Evolutionary conservation across 2,329 filamentous ascomycete species (phyloP).

Genomic region (Setomelanomma holmii): DNA sequence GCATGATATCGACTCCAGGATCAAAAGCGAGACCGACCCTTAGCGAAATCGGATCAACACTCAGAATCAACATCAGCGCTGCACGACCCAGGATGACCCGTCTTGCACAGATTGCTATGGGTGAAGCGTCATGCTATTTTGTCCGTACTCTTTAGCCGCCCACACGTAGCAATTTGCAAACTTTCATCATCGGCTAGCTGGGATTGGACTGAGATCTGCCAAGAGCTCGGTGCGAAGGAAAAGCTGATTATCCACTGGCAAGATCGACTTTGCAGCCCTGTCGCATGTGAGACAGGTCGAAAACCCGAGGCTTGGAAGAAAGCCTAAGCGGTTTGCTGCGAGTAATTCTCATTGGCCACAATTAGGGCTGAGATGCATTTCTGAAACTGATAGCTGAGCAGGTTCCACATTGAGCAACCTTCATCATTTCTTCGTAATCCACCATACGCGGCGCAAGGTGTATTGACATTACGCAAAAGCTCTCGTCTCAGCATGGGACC

Average conservation of each 20-base stretch:
- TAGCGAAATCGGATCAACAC: slow-evolving; percentile 13
- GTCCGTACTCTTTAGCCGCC: slow-evolving; percentile 2
- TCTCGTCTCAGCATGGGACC: slow-evolving; percentile 5
- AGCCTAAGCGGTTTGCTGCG: slow-evolving; percentile 5
- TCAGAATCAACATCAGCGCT: slow-evolving; percentile 17
- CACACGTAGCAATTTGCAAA: slow-evolving; percentile 6
- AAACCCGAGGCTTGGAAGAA: slow-evolving; percentile 12
- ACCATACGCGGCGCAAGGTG: background rate
- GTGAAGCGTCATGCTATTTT: slow-evolving; percentile 1
- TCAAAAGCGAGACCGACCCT: slow-evolving; percentile 15
- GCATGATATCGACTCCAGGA: slow-evolving; percentile 13
- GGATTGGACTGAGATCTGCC: background rate
- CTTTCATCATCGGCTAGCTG: background rate
- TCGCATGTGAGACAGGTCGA: slow-evolving; percentile 16
- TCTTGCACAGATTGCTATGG: slow-evolving; percentile 1
- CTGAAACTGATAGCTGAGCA: background rate
- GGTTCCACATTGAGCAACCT: background rate
- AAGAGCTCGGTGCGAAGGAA: slow-evolving; percentile 9
- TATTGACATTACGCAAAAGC: background rate
- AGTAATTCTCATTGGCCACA: background rate
- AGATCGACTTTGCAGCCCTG: slow-evolving; percentile 14
- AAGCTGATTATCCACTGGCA: slow-evolving; percentile 8
- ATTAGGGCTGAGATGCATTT: background rate
- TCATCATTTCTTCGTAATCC: slow-evolving; percentile 1
- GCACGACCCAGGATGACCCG: slow-evolving; percentile 3